Evolutionary conservation across 2,329 filamentous ascomycete species (phyloP), one percentile per base, ranked within the genome.

Genomic region (Epichloe elymi): DNA sequence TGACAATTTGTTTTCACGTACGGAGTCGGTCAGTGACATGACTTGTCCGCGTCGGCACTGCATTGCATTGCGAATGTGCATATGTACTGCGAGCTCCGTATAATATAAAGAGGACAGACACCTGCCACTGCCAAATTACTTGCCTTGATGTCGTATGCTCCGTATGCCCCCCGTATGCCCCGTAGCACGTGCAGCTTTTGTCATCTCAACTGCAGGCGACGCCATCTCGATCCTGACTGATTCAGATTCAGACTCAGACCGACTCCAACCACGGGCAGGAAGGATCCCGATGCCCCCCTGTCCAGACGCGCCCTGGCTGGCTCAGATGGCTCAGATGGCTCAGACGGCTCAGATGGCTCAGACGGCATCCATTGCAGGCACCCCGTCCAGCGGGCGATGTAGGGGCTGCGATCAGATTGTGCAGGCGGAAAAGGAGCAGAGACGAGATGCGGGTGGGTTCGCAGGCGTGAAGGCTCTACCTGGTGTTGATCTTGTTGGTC

Each of bases 331-430:
- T 19, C 19, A 2, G 19, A 19, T n/a, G 19, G 19, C 19, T 20
- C 20, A 20, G 20, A 20, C 4, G 20, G 20, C 20, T 23, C 23
- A 23, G 23, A 26, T 26, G 23, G 23, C 23, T 26, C 23, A 26
- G 23, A 26, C 2, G 23, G 23, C 23, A 26, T 26, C 23, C 23
- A 8, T 26, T 26, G 26, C 26, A 30, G 26, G 26, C 26, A 7
- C 26, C 7, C 40, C 23, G 41, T 38, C 46, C 15, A 19, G 15
- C 5, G 52, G 52, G 17, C 40, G 26, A 33, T 54, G 53, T 46
- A 40, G 47, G 23, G 49, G 53, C 3, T 53, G 53, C 43, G 49
- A 51, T 26, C 49, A 30, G 20, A 55, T 55, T 12, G 50, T 48
- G 20, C 36, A 14, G 20, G 39, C 38, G 10, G 52, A 54, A 41